Conservation (phyloP, 78 protist genomes). For the Anaeramoeba flamelloides region DNA sequence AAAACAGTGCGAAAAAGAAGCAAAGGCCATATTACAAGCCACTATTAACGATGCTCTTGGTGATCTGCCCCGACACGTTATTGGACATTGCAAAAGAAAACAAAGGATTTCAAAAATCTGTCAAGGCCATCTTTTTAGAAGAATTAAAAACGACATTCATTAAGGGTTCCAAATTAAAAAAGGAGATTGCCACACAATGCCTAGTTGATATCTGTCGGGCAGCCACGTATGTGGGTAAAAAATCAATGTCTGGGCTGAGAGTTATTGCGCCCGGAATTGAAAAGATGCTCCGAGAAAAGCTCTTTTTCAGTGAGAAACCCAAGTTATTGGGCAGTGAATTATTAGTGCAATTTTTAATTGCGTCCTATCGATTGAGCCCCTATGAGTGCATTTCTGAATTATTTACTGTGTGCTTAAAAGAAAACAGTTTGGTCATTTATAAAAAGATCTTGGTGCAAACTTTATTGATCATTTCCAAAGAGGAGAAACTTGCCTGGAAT, state of each 20-base stretch:
- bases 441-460: background rate
- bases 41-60: slow-evolving; percentile 29
- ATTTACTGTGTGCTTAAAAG: background rate
- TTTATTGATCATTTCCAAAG: background rate
- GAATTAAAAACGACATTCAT: slow-evolving; percentile 20
- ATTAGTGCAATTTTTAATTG: background rate
- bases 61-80: slow-evolving; percentile 37
- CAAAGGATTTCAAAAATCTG: background rate
- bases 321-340: too few relatives aligned
- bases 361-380: background rate
- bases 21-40: slow-evolving; percentile 30
- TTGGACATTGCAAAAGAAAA: slow-evolving; percentile 5
- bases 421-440: background rate
- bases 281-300: too few relatives aligned
- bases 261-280: slow-evolving; percentile 31
- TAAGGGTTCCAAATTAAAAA: slow-evolving; percentile 6
- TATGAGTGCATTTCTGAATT: too few relatives aligned
- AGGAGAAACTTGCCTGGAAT: background rate
- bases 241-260: slow-evolving; percentile 35
- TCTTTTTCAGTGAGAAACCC: too few relatives aligned
- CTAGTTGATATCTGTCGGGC: slow-evolving; percentile 45
- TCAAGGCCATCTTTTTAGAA: slow-evolving; percentile 23
- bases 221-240: slow-evolving; percentile 36
- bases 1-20: slow-evolving; percentile 22
- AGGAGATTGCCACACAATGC: slow-evolving; percentile 30